Evolutionary conservation across 2,329 filamentous ascomycete species (phyloP).

Genomic region (Stachybotrys chartarum): DNA sequence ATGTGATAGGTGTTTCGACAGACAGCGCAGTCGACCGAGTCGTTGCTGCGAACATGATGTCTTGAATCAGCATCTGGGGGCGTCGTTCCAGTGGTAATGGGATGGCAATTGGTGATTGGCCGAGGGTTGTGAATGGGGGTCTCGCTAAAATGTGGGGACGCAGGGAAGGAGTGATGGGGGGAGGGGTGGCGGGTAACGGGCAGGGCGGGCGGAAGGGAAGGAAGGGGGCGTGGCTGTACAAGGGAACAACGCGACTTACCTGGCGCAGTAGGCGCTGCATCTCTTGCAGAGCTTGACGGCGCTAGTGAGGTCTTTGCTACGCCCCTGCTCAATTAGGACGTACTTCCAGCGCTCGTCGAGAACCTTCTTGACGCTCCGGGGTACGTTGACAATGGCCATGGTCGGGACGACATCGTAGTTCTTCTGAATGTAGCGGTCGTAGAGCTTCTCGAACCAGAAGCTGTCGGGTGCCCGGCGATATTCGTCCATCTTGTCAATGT

Average conservation of each 20-base stretch:
- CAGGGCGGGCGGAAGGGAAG: neutral
- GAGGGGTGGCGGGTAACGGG: neutral
- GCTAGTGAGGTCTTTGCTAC: conserved; percentile 90
- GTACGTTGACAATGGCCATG: conserved; percentile 88
- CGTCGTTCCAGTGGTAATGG: neutral
- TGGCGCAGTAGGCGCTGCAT: conserved; percentile 85
- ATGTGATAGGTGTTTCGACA: conserved; percentile 96
- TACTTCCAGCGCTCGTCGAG: conserved; percentile 95
- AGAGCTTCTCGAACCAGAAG: conserved; percentile 97
- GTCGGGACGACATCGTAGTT: conserved; percentile 97
- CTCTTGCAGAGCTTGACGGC: conserved; percentile 94
- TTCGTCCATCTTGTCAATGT: conserved; percentile 74
- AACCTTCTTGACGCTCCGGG: conserved; percentile 88
- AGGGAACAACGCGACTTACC: conserved; percentile 44
- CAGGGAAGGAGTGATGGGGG: conserved; percentile 3
- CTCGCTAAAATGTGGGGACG: neutral
- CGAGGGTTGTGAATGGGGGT: conserved; percentile 2
- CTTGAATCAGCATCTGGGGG: neutral
- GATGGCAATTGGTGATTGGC: conserved; percentile 7
- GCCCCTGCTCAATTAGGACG: conserved; percentile 87
- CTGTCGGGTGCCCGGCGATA: conserved; percentile 79
- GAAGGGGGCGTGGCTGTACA: conserved; percentile 5
- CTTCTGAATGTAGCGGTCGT: conserved; percentile 96
- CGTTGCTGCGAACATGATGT: conserved; percentile 50
- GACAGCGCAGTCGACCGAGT: conserved; percentile 95